These are phyloP conservation scores for Rhizopogon sp. DNA, from an alignment of 768 basidiomycete species.

Conservation along the genomic window DNA sequence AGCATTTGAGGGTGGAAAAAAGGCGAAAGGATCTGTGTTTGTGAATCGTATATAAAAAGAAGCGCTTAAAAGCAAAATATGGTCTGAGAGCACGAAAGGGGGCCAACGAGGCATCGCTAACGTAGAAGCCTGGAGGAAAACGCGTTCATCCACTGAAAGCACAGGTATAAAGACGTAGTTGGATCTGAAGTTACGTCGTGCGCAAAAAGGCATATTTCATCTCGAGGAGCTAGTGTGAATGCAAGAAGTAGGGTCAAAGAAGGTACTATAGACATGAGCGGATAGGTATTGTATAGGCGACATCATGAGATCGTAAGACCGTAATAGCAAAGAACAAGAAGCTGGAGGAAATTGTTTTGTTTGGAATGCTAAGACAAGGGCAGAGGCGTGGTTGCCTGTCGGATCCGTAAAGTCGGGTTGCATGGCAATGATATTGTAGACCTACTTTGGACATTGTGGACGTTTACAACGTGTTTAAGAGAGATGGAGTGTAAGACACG, in stretches of 20 bases:
- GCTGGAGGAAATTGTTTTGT: not conserved
- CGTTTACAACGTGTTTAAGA: slow-evolving; percentile 16
- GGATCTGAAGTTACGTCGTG: not conserved
- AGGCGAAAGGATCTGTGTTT: slow-evolving; percentile 5
- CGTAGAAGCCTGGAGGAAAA: slow-evolving; percentile 2
- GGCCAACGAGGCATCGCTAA: slow-evolving; percentile 10
- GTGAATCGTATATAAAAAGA: slow-evolving; percentile 4
- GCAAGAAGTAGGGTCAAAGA: not conserved
- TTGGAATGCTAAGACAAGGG: not conserved
- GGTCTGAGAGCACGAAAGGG: slow-evolving; percentile 11
- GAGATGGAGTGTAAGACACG: not conserved
- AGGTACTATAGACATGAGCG: not conserved
- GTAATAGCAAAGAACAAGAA: not conserved
- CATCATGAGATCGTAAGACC: not conserved
- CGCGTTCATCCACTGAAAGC: slow-evolving; percentile 4
- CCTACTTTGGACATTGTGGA: slow-evolving; percentile 11
- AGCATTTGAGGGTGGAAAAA: slow-evolving; percentile 5
- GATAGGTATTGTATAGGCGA: not conserved
- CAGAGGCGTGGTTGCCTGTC: slow-evolving; percentile 8
- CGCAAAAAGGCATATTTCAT: slow-evolving; percentile 2
- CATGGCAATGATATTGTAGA: slow-evolving; percentile 7
- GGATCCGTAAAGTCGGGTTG: slow-evolving; percentile 9
- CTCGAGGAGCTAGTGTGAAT: not conserved
- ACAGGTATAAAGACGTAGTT: slow-evolving; percentile 8
- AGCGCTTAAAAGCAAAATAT: slow-evolving; percentile 6